Conservation (phyloP, 73 alveolate genomes). For the Paramecium sonneborni region DNA sequence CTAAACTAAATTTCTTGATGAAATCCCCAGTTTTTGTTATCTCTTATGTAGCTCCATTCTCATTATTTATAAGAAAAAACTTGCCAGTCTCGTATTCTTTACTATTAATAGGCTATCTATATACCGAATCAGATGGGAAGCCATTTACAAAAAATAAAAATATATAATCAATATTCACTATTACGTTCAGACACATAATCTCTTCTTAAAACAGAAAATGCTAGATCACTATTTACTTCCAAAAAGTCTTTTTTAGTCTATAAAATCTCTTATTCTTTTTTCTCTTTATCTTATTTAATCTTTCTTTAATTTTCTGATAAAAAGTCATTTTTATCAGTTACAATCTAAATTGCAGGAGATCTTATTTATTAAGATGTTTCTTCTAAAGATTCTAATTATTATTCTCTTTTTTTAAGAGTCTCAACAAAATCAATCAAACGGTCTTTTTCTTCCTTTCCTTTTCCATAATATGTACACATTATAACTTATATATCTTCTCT, state of each 20-base stretch:
- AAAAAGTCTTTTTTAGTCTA: conserved; percentile 60
- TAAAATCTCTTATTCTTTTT: conserved; percentile 46
- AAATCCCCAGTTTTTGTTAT: conserved; percentile 59
- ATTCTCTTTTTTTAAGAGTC: conserved; percentile 55
- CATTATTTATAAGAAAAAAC: conserved; percentile 24
- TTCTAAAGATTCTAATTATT: neutral
- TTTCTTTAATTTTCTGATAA: conserved; percentile 65
- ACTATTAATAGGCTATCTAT: neutral
- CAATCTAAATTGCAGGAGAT: conserved; percentile 36
- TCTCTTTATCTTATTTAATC: conserved; percentile 57
- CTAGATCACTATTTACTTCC: conserved; percentile 66
- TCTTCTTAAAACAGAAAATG: conserved; percentile 34
- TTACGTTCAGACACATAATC: conserved; percentile 36
- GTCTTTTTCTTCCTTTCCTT: conserved; percentile 52
- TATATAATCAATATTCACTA: conserved; percentile 47
- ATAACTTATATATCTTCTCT: conserved; percentile 62
- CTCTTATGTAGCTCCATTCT: conserved; percentile 41
- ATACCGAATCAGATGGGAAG: neutral
- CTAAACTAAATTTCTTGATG: conserved; percentile 51
- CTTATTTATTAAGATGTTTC: conserved; percentile 13
- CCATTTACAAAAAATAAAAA: neutral
- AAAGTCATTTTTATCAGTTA: conserved; percentile 66
- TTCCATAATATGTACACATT: conserved; percentile 67
- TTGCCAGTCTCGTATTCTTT: conserved; percentile 58
- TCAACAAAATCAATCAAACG: conserved; percentile 57